Evolutionary conservation across 345 rosid species (phyloP), one percentile per base, ranked within the genome.

Genomic region (Salix arbutifolia): DNA sequence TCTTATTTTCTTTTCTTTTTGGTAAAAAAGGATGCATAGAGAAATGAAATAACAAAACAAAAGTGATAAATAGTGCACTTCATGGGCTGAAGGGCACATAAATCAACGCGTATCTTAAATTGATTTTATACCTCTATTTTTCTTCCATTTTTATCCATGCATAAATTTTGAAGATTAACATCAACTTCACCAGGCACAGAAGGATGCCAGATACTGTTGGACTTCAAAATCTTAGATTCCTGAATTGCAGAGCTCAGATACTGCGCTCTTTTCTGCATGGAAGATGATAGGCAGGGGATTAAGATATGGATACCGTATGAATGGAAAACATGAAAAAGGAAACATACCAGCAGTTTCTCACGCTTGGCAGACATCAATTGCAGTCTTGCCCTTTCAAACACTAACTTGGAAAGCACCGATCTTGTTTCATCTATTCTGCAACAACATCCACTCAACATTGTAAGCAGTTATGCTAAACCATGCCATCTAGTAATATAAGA

Each of bases 341-440:
- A 80, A 71, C 79, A 70, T 84, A 95, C 99, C 97, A 81, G 85
- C 83, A 92, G 31, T 73, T 80, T 88, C 65, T 89, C 88, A 61
- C 48, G 91, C 86, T 84, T 88, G 67, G 82, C 75, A 78, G 74
- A 77, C 80, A 85, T 78, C 83, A 96, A 80, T 82, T 85, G 91
- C 85, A 87, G 77, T 79, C 81, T 89, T 74, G 88, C 93, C 87
- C 88, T 94, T 82, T 84, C 92, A 89, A 84, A 84, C 31, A 86
- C 84, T 71, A 91, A 73, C 83, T 90, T 87, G 79, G 73, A 83
- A 68, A 94, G 88, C 83, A 86, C 78, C 68, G 75, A 72, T 79
- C 81, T 86, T 80, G 80, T 81, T 78, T 88, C 97, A 76, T 85
- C 84, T 70, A 77, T 81, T 78, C 99, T 94, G 94, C 83, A 84